Evolutionary conservation across 2,329 filamentous ascomycete genomes (phyloP).

Genomic region (Alternaria triticina): DNA sequence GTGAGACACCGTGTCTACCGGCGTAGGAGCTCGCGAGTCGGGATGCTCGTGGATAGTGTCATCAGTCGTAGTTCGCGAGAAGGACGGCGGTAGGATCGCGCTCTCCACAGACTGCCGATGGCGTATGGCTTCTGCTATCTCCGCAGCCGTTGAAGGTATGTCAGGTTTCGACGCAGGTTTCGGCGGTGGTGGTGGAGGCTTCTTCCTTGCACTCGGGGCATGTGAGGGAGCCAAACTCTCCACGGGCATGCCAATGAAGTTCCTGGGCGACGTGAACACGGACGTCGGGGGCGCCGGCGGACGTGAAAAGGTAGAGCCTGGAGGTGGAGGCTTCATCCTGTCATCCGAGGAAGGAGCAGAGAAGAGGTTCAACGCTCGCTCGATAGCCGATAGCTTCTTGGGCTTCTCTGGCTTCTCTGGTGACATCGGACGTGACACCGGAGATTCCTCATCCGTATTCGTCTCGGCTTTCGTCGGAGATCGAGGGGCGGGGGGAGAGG

Average conservation of each 20-base stretch:
- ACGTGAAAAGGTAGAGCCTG: slow-evolving; percentile 32
- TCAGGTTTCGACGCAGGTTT: slow-evolving; percentile 13
- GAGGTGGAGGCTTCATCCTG: slow-evolving; percentile 3
- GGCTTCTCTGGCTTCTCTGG: slow-evolving; percentile 23
- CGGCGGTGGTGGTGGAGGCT: slow-evolving; percentile 12
- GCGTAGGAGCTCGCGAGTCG: slow-evolving; percentile 33
- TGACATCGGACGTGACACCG: slow-evolving; percentile 18
- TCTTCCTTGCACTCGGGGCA: slow-evolving; percentile 20
- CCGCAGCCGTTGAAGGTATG: slow-evolving; percentile 13
- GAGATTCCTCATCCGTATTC: slow-evolving; percentile 22
- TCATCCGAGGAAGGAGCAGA: slow-evolving; percentile 2
- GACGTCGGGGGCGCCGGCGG: slow-evolving; percentile 38
- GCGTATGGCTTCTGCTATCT: slow-evolving; percentile 17
- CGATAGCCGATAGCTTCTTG: slow-evolving; percentile 22
- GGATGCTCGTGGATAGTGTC: slow-evolving; percentile 26
- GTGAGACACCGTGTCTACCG: slow-evolving; percentile 36
- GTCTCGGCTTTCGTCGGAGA: slow-evolving; percentile 17
- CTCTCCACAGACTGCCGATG: slow-evolving; percentile 28
- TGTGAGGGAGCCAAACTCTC: slow-evolving; percentile 26
- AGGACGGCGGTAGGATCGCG: slow-evolving; percentile 28
- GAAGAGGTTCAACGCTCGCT: slow-evolving; percentile 21
- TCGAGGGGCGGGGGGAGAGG: slow-evolving; percentile 9
- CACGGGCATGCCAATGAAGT: slow-evolving; percentile 30
- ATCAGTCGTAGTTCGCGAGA: slow-evolving; percentile 18
- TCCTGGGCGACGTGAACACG: slow-evolving; percentile 30